These are phyloP conservation scores for Fragilariopsis cylindrus DNA, from an alignment of 108 stramenopile species.

Conservation along the genomic window DNA sequence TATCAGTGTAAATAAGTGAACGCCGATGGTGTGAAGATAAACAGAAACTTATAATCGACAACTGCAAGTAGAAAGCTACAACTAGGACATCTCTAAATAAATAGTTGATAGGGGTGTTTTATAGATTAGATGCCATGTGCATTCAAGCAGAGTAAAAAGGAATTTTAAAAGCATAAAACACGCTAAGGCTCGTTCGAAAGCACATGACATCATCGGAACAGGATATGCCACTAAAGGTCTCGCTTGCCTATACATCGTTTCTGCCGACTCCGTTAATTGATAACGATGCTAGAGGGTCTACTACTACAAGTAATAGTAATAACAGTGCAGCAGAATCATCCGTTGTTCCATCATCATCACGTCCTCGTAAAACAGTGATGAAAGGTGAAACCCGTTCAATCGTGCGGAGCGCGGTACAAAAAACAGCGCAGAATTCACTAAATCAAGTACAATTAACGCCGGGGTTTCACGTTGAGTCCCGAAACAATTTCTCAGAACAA, in stretches of 20 bases:
- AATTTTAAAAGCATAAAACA: constrained; percentile 10
- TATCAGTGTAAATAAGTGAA: no score
- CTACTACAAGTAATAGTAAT: neutral
- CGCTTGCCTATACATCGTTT: constrained; percentile 5
- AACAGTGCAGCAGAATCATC: neutral
- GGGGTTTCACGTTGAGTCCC: constrained; percentile 10
- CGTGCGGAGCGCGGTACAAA: constrained; percentile 7
- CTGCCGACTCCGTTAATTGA: neutral
- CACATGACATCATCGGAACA: constrained; percentile 3
- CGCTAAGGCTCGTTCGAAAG: neutral
- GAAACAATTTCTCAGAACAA: constrained; percentile 20
- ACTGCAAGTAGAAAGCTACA: no score
- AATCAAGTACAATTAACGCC: neutral
- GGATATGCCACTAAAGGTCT: constrained; percentile 12
- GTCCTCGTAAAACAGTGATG: neutral
- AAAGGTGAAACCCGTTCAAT: neutral
- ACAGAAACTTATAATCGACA: no score
- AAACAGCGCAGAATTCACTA: constrained; percentile 7
- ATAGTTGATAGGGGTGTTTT: neutral
- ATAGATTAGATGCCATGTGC: constrained; percentile 5
- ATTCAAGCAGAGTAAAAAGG: constrained; percentile 3
- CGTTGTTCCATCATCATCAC: neutral
- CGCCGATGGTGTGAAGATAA: no score
- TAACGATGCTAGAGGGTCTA: neutral
- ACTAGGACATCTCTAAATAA: neutral